A percentile compares a stretch with the other conserved stretches of the same genome.
phyloP scores from a whole-genome alignment of 1,284 basidiomycete species.

The Trichosporon sp. region DNA sequence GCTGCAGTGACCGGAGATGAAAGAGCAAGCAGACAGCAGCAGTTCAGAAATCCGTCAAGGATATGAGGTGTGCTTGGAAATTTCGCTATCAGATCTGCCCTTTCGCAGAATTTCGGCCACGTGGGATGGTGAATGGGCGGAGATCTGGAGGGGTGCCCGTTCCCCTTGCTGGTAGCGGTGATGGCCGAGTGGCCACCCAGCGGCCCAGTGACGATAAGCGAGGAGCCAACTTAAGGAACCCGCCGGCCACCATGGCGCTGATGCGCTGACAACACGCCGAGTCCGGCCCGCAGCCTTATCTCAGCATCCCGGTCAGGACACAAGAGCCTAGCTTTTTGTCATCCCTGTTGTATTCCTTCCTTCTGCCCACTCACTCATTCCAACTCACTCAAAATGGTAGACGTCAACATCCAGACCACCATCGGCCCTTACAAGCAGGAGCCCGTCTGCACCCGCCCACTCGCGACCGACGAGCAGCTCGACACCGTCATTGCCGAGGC shows the following conservation, averaged over 20 bases:
- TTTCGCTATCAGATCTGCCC: not conserved
- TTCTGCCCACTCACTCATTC: not conserved
- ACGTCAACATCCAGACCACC: constrained; percentile 58
- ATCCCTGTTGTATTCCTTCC: not conserved
- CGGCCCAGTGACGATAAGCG: constrained; percentile 3
- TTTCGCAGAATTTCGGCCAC: not conserved
- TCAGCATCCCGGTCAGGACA: not conserved
- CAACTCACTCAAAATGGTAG: constrained; percentile 31
- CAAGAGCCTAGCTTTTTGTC: not conserved
- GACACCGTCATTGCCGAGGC: constrained; percentile 65
- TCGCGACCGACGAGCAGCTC: constrained; percentile 60
- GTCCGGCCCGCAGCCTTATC: constrained; percentile 5
- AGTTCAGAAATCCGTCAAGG: not conserved
- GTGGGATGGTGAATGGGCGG: not conserved
- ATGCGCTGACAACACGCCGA: not conserved
- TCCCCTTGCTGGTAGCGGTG: not conserved
- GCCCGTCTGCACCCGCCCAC: constrained; percentile 56
- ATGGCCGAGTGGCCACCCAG: constrained; percentile 1
- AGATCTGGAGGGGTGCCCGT: not conserved
- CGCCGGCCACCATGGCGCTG: not conserved
- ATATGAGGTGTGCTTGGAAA: not conserved
- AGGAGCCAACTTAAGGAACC: constrained; percentile 20
- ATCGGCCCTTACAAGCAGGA: constrained; percentile 60
- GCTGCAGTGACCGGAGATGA: constrained; percentile 4
- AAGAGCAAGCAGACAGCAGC: not conserved